Conservation (phyloP, 225 moss, liverwort and hornwort species). For the Physcomitrium patens region DNA sequence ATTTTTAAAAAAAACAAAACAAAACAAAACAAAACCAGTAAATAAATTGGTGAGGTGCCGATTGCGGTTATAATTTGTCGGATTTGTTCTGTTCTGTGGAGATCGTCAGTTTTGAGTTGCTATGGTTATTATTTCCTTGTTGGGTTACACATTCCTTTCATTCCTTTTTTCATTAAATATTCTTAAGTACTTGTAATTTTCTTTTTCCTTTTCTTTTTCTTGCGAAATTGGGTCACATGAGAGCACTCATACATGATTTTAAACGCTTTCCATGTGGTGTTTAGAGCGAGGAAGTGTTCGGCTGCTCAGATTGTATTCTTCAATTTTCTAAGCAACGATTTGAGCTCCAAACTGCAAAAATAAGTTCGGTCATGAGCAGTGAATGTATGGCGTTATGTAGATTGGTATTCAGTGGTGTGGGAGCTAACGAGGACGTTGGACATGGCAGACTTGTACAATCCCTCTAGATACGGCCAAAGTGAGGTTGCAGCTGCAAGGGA, state of each 20-base stretch:
- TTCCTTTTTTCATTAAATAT: too few relatives aligned
- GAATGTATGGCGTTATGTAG: slow-evolving; percentile 2
- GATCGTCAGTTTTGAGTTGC: too few relatives aligned
- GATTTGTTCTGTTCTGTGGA: too few relatives aligned
- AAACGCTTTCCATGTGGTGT: neutral
- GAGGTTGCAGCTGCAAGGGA: slow-evolving; percentile 83
- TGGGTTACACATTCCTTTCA: too few relatives aligned
- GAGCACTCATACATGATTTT: neutral
- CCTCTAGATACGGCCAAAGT: slow-evolving; percentile 94
- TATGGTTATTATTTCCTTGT: too few relatives aligned
- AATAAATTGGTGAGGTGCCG: too few relatives aligned
- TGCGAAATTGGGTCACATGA: neutral
- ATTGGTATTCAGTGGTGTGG: neutral
- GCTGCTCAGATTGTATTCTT: neutral
- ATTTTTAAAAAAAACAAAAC: too few relatives aligned
- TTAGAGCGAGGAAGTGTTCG: neutral
- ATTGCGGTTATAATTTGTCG: too few relatives aligned
- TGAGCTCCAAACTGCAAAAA: slow-evolving; percentile 2
- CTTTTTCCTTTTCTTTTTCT: too few relatives aligned
- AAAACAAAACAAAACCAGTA: too few relatives aligned
- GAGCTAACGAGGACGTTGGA: slow-evolving; percentile 21
- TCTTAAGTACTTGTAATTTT: too few relatives aligned
- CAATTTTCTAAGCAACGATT: neutral
- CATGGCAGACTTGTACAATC: slow-evolving; percentile 76
- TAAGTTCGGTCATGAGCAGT: slow-evolving; percentile 11